phyloP scores from a whole-genome alignment of 1,139 yeast genomes.

The Geotrichum phurueaensis region DNA sequence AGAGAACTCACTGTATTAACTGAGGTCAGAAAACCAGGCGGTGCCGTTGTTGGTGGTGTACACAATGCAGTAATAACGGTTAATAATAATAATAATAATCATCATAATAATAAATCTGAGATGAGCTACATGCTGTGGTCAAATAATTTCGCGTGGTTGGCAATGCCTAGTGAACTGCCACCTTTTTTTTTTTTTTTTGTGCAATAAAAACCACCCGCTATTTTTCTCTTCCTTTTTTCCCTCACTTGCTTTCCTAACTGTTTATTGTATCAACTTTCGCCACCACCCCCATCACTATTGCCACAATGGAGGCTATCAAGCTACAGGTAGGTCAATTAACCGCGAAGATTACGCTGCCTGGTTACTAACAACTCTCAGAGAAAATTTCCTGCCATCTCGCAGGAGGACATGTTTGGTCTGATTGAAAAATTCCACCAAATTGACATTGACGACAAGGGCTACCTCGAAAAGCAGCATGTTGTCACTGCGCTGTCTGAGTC shows the following conservation, averaged over 20 bases:
- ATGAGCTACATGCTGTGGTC: background rate
- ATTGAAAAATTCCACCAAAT: conserved; percentile 79
- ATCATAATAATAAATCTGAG: background rate
- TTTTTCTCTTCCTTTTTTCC: background rate
- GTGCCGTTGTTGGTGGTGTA: too few relatives aligned
- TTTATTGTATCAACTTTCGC: background rate
- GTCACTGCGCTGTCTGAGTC: conserved; percentile 74
- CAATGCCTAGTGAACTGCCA: background rate
- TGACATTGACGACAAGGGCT: conserved; percentile 91
- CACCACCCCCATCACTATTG: background rate
- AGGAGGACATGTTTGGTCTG: conserved; percentile 75
- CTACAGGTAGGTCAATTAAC: conserved; percentile 28
- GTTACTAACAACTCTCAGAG: conserved; percentile 38
- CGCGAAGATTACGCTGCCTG: background rate
- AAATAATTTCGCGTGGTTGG: background rate
- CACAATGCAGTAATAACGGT: too few relatives aligned
- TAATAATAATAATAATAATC: too few relatives aligned
- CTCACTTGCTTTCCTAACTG: background rate
- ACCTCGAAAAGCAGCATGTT: conserved; percentile 86
- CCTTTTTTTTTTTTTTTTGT: background rate
- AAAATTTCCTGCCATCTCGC: conserved; percentile 80
- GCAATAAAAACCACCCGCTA: background rate
- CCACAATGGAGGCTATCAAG: conserved; percentile 46
- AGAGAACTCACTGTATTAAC: too few relatives aligned
- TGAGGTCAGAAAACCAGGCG: background rate